Evolutionary conservation across 768 basidiomycete genomes (phyloP).

Genomic region (Grammothele lineata): DNA sequence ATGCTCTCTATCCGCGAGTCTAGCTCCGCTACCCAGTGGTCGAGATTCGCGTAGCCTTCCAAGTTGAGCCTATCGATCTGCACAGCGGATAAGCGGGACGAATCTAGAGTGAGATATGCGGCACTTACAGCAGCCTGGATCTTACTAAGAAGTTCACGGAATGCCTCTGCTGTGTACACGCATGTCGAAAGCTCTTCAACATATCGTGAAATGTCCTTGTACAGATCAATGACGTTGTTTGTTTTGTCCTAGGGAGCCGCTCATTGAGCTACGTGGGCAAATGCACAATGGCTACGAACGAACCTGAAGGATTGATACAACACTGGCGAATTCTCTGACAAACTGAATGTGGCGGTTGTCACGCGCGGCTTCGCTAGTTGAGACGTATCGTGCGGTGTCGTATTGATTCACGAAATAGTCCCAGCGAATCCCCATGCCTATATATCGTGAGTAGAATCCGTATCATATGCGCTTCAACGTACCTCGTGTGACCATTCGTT

Average conservation of each 20-base stretch:
- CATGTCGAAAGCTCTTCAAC: slow-evolving; percentile 89
- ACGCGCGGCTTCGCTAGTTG: slow-evolving; percentile 61
- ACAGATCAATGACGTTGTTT: slow-evolving; percentile 87
- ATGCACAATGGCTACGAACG: no score
- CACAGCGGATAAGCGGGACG: neutral
- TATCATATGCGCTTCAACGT: slow-evolving; percentile 20
- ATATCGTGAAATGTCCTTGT: slow-evolving; percentile 77
- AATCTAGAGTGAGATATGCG: neutral
- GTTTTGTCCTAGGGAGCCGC: slow-evolving; percentile 88
- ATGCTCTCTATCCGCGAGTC: slow-evolving; percentile 79
- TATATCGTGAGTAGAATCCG: no score
- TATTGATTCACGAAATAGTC: slow-evolving; percentile 96
- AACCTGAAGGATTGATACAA: slow-evolving; percentile 88
- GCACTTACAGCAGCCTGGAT: slow-evolving; percentile 78
- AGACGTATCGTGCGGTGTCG: slow-evolving; percentile 73
- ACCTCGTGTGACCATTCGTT: slow-evolving; percentile 92
- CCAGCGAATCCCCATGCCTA: slow-evolving; percentile 96
- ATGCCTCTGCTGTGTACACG: slow-evolving; percentile 78
- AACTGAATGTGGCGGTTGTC: slow-evolving; percentile 92
- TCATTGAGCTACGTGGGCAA: no score
- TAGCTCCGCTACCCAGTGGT: slow-evolving; percentile 51
- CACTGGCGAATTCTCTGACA: slow-evolving; percentile 91
- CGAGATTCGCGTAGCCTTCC: slow-evolving; percentile 83
- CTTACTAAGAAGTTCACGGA: slow-evolving; percentile 69
- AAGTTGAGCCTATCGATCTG: slow-evolving; percentile 92